A percentile compares a stretch with the other conserved stretches of the same genome.
Conservation (phyloP, 768 basidiomycete species). For the Lactarius hatsudake region DNA sequence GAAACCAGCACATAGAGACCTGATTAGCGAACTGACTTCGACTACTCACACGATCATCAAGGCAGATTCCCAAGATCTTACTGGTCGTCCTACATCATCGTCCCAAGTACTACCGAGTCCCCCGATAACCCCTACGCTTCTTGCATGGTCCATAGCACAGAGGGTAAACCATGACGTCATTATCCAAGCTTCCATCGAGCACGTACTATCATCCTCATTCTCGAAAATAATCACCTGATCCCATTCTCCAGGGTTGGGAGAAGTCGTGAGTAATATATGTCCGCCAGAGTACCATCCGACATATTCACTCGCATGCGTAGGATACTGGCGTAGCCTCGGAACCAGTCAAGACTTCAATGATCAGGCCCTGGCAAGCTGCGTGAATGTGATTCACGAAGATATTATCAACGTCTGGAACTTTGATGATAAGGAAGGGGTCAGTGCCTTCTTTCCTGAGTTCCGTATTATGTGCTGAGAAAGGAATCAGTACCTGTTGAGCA, state of each 20-base stretch:
- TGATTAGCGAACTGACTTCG: background rate
- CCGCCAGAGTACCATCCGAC: background rate
- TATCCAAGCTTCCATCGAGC: conserved; percentile 7
- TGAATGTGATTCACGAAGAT: conserved; percentile 6
- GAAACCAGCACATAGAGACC: background rate
- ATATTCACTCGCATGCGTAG: background rate
- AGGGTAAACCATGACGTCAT: conserved; percentile 1
- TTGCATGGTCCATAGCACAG: conserved; percentile 18
- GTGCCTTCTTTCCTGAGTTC: background rate
- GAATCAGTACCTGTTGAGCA: conserved; percentile 6
- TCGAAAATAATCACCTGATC: background rate
- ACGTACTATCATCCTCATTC: background rate
- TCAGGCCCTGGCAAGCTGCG: background rate
- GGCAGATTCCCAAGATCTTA: background rate
- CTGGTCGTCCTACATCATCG: background rate
- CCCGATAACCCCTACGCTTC: background rate
- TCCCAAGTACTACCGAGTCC: background rate
- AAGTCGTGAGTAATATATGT: conserved; percentile 6
- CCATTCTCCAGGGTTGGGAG: conserved; percentile 1
- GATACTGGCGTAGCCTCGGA: conserved; percentile 19
- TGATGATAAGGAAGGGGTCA: background rate
- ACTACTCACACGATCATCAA: background rate
- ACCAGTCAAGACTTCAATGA: conserved; percentile 4
- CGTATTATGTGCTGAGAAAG: background rate
- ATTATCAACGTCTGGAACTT: conserved; percentile 10